Evolutionary conservation across 73 alveolate species (phyloP).

Genomic region (Paramecium pentaurelia): DNA sequence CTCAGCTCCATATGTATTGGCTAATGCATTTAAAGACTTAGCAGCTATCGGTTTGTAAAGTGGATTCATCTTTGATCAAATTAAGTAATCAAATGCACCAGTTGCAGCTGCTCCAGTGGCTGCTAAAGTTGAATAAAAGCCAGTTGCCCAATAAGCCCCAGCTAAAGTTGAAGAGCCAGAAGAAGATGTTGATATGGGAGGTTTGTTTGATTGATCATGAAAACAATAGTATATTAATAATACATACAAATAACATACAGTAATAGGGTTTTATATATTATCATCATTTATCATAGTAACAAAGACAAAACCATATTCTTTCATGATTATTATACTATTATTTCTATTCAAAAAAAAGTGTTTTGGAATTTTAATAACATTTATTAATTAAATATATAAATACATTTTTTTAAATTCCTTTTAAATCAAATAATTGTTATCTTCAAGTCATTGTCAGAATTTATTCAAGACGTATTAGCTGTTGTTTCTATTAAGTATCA

Average conservation of each 20-base stretch:
- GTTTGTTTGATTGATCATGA: conserved; percentile 83
- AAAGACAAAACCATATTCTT: background rate
- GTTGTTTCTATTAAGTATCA: background rate
- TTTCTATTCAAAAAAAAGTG: background rate
- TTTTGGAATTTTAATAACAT: background rate
- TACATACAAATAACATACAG: background rate
- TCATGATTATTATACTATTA: background rate
- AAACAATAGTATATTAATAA: conserved; percentile 29
- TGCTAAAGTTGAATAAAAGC: conserved; percentile 66
- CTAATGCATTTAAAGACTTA: conserved; percentile 96
- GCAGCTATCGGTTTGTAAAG: conserved; percentile 93
- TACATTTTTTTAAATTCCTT: background rate
- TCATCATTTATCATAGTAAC: background rate
- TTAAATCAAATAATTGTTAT: background rate
- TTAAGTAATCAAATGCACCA: conserved; percentile 72
- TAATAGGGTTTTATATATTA: background rate
- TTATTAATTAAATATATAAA: background rate
- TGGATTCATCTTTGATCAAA: conserved; percentile 85
- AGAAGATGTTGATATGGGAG: conserved; percentile 93
- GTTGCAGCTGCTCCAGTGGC: conserved; percentile 47
- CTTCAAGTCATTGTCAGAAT: background rate
- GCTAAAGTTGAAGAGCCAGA: conserved; percentile 85
- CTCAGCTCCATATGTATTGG: conserved; percentile 94
- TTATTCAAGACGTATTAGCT: background rate
- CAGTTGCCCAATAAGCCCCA: conserved; percentile 27